Base-by-base conservation (phyloP, 768 basidiomycete genomes). In the Kwoniella botswanensis region DNA sequence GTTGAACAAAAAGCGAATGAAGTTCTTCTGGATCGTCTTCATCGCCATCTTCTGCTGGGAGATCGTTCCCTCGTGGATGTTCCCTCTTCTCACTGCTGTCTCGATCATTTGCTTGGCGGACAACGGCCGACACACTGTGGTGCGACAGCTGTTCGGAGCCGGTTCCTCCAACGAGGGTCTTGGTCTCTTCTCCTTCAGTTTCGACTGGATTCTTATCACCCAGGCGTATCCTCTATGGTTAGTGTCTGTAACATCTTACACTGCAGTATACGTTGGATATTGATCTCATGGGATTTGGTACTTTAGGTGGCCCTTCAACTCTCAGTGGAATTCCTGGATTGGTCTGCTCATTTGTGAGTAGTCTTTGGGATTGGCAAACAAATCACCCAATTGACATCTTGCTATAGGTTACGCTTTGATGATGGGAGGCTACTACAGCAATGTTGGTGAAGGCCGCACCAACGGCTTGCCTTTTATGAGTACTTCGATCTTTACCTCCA, bases 191-290 rank as follows among this genome's bases (percentile, higher is more conserved):
- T 86, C 89, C 1, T 77, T 90, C 52, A 89, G 85, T 71, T 82
- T 90, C 15, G 89, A 90, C 75, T 90, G 89, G 87, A 88, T 87
- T 6, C 82, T 88, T 22, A 88, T 88, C 71, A 86, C 86, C 1
- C 88, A 88, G 75, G 88, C 87, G 4, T 86, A 81, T 57, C 88
- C 88, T 0, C 81, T 89, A 6, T 86, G 87, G n/a, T 56, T 13
- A 56, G 55, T 35, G 35, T 56, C 18, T 35, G 35, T 35, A 35
- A 6, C 7, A 35, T 35, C 35, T 35, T 35, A 35, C 35, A 35
- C 35, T 35, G 55, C 13, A 17, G 55, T 22, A 12, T 18, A 13
- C 21, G 15, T 56, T 18, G 15, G 21, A 22, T 18, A 17, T 18
- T 22, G 21, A 22, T 6, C 26, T 5, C 21, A 22, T 22, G 18